Evolutionary conservation across 2,329 filamentous ascomycete species (phyloP), one percentile per base, ranked within the genome.

Genomic region (Botrytis medusae): DNA sequence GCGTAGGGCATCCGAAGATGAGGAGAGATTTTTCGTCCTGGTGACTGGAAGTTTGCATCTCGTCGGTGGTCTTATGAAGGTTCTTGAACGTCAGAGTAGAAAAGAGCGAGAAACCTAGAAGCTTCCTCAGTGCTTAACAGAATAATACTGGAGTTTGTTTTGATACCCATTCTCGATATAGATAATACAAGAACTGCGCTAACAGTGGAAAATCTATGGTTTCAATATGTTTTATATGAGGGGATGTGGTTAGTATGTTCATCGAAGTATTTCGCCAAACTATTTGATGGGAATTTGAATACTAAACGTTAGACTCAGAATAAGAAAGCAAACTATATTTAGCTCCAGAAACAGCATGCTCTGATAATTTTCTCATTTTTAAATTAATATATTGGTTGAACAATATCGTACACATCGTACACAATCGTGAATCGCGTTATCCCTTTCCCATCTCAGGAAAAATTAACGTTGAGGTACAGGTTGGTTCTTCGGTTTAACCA

Each of bases 41-140:
- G 90, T 93, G 16, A 97, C 94, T 22, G 94, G 94, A 3, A 97
- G 93, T 81, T 83, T 97, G 79, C 92, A 97, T 84, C 86, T 97
- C 57, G 93, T 95, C 1, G 94, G 94, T 12, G 93, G 92, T 18
- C 85, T 94, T 63, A 84, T 97, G 70, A 91, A 92, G 81, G 90
- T 92, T 1, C 82, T 97, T 74, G 77, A 77, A 51, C 65, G 34
- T n/a, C 51, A 69, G 18, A 54, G 90, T 93, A 20, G 97, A 93
- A 25, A 94, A 94, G 2, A 96, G 93, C 80, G 83, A 97, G 79
- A 92, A 97, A 14, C 2, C 1, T 12, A 68, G 9, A 40, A 16
- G 34, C 16, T 25, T 34, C 22, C 16, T 25, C 25, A 57, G 32
- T 29, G 37, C 16, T 42, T 46, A 57, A 57, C 1, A 29, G 14